Percentiles rank a stretch among this genome's conserved stretches.
Conservation (phyloP, 768 basidiomycete species). For the Naganishia randhawae region DNA sequence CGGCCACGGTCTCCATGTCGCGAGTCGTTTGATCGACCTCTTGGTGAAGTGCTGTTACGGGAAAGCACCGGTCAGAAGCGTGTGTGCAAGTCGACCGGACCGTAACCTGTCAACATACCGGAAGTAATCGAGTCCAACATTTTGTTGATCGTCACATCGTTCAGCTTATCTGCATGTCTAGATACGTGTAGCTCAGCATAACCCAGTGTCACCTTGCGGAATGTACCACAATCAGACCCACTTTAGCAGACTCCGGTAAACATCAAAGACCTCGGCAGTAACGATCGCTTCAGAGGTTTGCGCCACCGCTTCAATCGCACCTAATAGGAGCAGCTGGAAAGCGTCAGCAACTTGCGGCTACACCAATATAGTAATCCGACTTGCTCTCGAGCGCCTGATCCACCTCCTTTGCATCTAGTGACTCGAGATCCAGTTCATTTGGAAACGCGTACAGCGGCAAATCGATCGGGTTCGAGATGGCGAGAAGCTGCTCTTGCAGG, state of each 20-base stretch:
- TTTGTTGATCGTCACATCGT: slow-evolving; percentile 70
- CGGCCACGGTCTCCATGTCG: slow-evolving; percentile 64
- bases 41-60: slow-evolving; percentile 52
- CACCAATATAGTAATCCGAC: neutral
- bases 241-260: slow-evolving; percentile 77
- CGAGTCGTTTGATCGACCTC: slow-evolving; percentile 69
- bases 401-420: slow-evolving; percentile 53
- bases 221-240: slow-evolving; percentile 34
- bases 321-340: slow-evolving; percentile 50
- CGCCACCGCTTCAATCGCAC: slow-evolving; percentile 76
- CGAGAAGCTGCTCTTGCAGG: slow-evolving; percentile 71
- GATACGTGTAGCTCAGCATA: neutral
- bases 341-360: neutral
- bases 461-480: slow-evolving; percentile 56
- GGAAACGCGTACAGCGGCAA: slow-evolving; percentile 63
- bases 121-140: slow-evolving; percentile 81
- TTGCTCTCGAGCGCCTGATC: slow-evolving; percentile 47
- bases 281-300: slow-evolving; percentile 69
- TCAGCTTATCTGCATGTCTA: slow-evolving; percentile 60
- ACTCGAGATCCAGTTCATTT: slow-evolving; percentile 64
- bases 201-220: neutral
- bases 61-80: slow-evolving; percentile 47
- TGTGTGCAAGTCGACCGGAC: neutral
- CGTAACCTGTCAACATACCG: neutral
- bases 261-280: slow-evolving; percentile 65